Evolutionary conservation across 2,329 filamentous ascomycete species (phyloP).

Genomic region (Zasmidium cellare): DNA sequence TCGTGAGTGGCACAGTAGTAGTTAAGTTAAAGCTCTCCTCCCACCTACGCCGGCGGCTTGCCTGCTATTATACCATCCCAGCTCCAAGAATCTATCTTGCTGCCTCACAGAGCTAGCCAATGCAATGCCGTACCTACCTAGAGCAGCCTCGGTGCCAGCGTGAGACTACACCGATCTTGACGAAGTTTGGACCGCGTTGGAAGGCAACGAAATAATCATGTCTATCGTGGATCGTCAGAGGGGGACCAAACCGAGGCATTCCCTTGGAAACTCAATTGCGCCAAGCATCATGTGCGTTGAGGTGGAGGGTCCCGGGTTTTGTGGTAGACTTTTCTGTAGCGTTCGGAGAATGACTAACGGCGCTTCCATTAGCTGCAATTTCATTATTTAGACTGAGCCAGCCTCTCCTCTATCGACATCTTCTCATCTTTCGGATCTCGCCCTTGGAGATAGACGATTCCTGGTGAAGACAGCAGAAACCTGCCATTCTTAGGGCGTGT

Average conservation of each 20-base stretch:
- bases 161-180: neutral
- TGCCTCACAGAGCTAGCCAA: neutral
- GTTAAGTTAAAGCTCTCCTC: no score
- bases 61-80: neutral
- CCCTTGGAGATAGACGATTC: no score
- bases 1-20: no score
- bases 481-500: neutral
- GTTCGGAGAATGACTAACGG: no score
- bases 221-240: neutral
- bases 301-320: neutral
- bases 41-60: neutral
- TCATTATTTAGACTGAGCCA: no score
- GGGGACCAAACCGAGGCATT: neutral
- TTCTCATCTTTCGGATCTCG: no score
- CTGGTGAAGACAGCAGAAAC: no score
- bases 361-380: no score
- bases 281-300: neutral
- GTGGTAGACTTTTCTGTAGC: no score
- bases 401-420: no score
- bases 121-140: neutral
- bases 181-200: neutral
- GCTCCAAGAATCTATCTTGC: neutral
- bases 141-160: neutral
- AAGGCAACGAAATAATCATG: neutral
- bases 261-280: neutral